These are phyloP conservation scores for Lyophyllum atratum DNA, from an alignment of 768 basidiomycete genomes.

Conservation along the genomic window DNA sequence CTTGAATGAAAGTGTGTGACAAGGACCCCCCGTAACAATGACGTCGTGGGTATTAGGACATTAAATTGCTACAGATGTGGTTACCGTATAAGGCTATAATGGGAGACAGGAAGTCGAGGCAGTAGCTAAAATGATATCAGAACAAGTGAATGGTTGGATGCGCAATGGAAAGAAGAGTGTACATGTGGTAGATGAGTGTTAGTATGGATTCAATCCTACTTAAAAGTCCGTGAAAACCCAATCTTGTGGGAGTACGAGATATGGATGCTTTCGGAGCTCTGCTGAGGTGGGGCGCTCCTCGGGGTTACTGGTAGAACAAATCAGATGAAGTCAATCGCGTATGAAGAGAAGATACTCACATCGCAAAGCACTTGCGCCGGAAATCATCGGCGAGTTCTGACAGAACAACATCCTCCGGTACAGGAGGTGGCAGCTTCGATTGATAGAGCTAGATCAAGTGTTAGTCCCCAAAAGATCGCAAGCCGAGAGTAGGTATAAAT, in stretches of 20 bases:
- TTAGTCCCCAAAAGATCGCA: neutral
- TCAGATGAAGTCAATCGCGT: conserved; percentile 3
- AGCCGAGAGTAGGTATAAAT: conserved; percentile 18
- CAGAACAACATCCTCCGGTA: conserved; percentile 81
- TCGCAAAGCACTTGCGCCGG: conserved; percentile 84
- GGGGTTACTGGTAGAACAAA: conserved; percentile 58
- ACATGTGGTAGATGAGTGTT: conserved; percentile 24
- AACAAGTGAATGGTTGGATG: conserved; percentile 19
- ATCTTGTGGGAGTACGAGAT: conserved; percentile 67
- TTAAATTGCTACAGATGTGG: conserved; percentile 42
- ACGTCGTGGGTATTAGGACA: conserved; percentile 34
- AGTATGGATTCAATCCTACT: conserved; percentile 38
- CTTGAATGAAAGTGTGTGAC: neutral
- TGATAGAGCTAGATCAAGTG: conserved; percentile 67
- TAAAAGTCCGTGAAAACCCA: conserved; percentile 76
- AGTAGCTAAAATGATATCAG: conserved; percentile 14
- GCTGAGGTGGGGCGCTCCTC: conserved; percentile 79
- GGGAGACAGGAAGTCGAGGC: conserved; percentile 24
- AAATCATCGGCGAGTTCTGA: conserved; percentile 83
- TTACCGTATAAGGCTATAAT: conserved; percentile 38
- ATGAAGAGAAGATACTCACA: conserved; percentile 49
- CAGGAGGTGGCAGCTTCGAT: conserved; percentile 82
- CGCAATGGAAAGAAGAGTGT: conserved; percentile 23
- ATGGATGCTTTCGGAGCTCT: conserved; percentile 79
- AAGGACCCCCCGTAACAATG: conserved; percentile 17